These are phyloP conservation scores for Phylloporus scabripes DNA, from an alignment of 768 basidiomycete genomes.

Conservation along the genomic window DNA sequence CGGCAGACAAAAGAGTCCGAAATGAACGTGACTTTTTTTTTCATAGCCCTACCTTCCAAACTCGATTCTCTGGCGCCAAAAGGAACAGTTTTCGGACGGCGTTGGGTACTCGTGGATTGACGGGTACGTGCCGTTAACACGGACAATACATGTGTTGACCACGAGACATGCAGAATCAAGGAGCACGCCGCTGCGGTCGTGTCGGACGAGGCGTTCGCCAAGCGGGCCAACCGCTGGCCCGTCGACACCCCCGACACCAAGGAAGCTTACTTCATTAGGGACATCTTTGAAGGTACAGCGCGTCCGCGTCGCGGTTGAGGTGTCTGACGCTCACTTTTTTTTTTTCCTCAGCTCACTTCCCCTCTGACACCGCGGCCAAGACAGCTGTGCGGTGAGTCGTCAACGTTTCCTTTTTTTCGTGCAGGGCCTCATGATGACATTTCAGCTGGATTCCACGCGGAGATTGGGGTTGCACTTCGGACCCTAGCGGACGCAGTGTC, in stretches of 20 bases:
- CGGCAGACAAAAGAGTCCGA: neutral
- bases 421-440: constrained; percentile 8
- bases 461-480: constrained; percentile 94
- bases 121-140: constrained; percentile 46
- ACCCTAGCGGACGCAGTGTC: constrained; percentile 94
- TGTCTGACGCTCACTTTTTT: constrained; percentile 3
- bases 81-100: constrained; percentile 99
- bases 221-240: constrained; percentile 69
- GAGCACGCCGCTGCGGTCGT: constrained; percentile 70
- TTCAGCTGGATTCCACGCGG: constrained; percentile 86
- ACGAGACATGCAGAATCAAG: constrained; percentile 62
- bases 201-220: constrained; percentile 76
- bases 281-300: constrained; percentile 74
- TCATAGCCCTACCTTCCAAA: constrained; percentile 83
- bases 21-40: neutral
- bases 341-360: constrained; percentile 60
- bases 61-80: constrained; percentile 97
- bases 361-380: constrained; percentile 73
- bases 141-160: neutral
- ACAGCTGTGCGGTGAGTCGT: constrained; percentile 81
- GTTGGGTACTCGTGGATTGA: constrained; percentile 99
- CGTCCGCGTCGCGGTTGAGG: neutral
- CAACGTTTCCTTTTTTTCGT: constrained; percentile 6
- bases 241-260: constrained; percentile 88
- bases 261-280: constrained; percentile 90